Conservation (phyloP, 495 filamentous ascomycete genomes). For the Penicillium mononematosum region DNA sequence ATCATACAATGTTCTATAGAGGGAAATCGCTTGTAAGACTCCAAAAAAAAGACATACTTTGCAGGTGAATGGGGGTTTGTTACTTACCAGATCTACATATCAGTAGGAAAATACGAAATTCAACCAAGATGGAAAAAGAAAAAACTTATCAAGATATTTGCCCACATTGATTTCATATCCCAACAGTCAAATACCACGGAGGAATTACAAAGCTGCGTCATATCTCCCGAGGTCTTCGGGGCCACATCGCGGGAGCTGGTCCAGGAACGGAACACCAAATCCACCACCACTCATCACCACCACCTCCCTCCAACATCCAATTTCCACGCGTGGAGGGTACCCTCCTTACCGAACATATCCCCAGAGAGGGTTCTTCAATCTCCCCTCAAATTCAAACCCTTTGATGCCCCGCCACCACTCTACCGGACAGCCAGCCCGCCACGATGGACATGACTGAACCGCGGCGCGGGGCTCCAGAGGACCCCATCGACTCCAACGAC, state of each 20-base stretch:
- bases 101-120: neutral
- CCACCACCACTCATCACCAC: slow-evolving; percentile 16
- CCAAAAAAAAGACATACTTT: neutral
- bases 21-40: neutral
- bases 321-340: slow-evolving; percentile 15
- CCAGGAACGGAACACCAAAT: slow-evolving; percentile 14
- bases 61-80: neutral
- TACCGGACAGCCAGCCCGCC: slow-evolving; percentile 23
- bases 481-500: slow-evolving; percentile 25
- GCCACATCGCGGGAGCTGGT: slow-evolving; percentile 14
- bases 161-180: neutral
- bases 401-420: slow-evolving; percentile 25
- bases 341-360: neutral
- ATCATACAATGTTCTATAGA: neutral
- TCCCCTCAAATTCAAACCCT: neutral
- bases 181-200: neutral
- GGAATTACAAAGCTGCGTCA: slow-evolving; percentile 19
- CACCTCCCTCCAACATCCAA: slow-evolving; percentile 16
- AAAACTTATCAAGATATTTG: neutral
- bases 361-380: slow-evolving; percentile 11
- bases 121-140: neutral
- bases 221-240: slow-evolving; percentile 19
- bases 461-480: slow-evolving; percentile 40
- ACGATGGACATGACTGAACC: slow-evolving; percentile 42
- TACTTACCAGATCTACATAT: neutral